A percentile compares a stretch with the other conserved stretches of the same genome.
Conservation (phyloP, 768 basidiomycete species). For the Pulveroboletus sp. region DNA sequence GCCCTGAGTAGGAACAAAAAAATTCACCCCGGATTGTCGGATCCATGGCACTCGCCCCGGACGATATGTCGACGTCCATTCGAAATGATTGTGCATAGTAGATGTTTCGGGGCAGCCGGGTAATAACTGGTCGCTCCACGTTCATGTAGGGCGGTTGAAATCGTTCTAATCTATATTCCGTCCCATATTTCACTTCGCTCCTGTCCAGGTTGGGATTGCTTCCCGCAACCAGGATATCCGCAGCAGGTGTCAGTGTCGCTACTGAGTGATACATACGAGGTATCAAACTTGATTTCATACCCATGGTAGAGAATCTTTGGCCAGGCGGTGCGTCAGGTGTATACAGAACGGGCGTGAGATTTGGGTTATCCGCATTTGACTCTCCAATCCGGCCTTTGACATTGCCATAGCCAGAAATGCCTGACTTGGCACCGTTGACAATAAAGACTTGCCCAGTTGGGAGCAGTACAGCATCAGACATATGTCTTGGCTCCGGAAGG, state of each 20-base stretch:
- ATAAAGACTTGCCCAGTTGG: conserved; percentile 72
- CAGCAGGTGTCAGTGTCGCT: conserved; percentile 70
- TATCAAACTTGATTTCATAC: conserved; percentile 62
- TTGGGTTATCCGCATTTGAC: conserved; percentile 76
- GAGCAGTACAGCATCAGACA: conserved; percentile 78
- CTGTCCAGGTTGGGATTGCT: conserved; percentile 82
- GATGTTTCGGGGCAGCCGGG: conserved; percentile 33
- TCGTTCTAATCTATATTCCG: conserved; percentile 88
- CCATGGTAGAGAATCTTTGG: conserved; percentile 51
- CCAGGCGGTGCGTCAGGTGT: conserved; percentile 49
- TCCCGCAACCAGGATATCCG: conserved; percentile 72
- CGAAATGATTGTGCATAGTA: conserved; percentile 43
- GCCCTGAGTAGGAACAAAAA: neutral
- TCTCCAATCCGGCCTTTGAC: conserved; percentile 61
- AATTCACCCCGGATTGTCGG: conserved; percentile 48
- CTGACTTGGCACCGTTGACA: conserved; percentile 69
- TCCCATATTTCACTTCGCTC: conserved; percentile 66
- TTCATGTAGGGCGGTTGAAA: conserved; percentile 79
- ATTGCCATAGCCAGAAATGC: conserved; percentile 77
- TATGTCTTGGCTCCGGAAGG: conserved; percentile 69
- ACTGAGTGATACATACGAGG: conserved; percentile 82
- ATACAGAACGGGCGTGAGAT: conserved; percentile 66
- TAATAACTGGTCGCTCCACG: conserved; percentile 51
- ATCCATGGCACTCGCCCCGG: conserved; percentile 30
- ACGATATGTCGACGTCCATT: conserved; percentile 41